Conservation (phyloP, 2,329 filamentous ascomycete species). For the Epichloe glyceriae region DNA sequence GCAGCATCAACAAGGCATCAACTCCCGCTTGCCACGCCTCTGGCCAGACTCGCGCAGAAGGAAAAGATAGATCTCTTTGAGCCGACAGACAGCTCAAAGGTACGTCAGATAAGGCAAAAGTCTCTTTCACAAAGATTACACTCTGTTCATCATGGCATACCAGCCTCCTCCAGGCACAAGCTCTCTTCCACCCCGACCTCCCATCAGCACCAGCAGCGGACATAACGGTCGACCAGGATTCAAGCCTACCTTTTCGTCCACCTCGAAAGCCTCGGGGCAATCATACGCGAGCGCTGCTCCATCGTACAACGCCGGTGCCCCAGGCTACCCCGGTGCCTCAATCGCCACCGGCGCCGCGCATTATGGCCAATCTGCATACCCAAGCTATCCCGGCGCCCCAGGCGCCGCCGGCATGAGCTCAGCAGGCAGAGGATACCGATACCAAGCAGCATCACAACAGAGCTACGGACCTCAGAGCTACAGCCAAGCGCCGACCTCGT, state of each 20-base stretch:
- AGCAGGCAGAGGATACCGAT: conserved; percentile 2
- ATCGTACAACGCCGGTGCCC: conserved; percentile 16
- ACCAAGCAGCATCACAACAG: conserved; percentile 18
- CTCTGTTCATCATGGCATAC: conserved; percentile 69
- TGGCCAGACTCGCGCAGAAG: not conserved
- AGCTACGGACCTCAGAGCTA: conserved; percentile 15
- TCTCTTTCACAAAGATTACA: conserved; percentile 4
- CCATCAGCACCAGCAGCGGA: conserved; percentile 32
- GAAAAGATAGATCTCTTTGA: conserved; percentile 16
- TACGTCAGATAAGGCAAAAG: conserved; percentile 25
- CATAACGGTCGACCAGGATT: conserved; percentile 26
- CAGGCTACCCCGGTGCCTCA: conserved; percentile 5
- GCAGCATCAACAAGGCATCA: not conserved
- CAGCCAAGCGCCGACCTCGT: conserved; percentile 24
- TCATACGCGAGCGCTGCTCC: conserved; percentile 21
- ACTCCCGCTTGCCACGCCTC: not conserved
- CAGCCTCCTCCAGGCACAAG: conserved; percentile 65
- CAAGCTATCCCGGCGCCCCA: conserved; percentile 21
- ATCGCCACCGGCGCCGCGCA: not conserved
- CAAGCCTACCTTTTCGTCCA: conserved; percentile 37
- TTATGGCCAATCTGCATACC: conserved; percentile 8
- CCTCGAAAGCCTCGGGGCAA: conserved; percentile 21
- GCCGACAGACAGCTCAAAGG: conserved; percentile 33
- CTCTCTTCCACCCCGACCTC: conserved; percentile 63
- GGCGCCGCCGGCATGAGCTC: conserved; percentile 16